phyloP scores from a whole-genome alignment of 225 moss, liverwort and hornwort genomes.

The Physcomitrellopsis africana region DNA sequence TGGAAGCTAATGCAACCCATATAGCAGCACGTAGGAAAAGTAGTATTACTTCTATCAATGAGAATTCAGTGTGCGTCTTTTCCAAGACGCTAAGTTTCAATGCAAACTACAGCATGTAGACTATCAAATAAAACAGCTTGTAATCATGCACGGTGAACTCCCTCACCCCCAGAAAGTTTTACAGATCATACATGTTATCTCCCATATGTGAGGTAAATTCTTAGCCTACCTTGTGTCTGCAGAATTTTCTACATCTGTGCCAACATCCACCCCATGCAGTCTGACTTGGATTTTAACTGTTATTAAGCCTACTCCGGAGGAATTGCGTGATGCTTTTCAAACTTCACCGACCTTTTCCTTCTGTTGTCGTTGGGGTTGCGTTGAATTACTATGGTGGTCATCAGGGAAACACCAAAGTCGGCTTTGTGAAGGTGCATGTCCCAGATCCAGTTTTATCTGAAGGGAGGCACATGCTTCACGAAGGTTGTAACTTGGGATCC shows the following conservation, averaged over 20 bases:
- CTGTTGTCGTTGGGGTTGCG: constrained; percentile 56
- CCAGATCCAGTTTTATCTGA: constrained; percentile 55
- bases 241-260: not conserved
- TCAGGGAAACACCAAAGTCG: constrained; percentile 52
- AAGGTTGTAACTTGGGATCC: constrained; percentile 76
- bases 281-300: constrained; percentile 5
- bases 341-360: constrained; percentile 52
- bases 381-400: constrained; percentile 48
- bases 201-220: no score
- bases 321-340: constrained; percentile 38
- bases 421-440: constrained; percentile 73
- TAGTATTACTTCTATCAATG: no score
- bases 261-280: not conserved
- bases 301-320: not conserved
- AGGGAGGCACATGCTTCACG: constrained; percentile 65
- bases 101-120: no score
- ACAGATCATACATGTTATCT: no score
- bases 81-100: no score
- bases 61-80: no score
- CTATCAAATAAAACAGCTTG: no score
- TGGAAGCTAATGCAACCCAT: not conserved
- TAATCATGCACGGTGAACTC: no score
- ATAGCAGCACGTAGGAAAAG: not conserved
- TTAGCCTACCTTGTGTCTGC: no score
- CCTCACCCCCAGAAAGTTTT: no score